Evolutionary conservation across 2,329 filamentous ascomycete genomes (phyloP).

Genomic region (Cladosporium sp.): DNA sequence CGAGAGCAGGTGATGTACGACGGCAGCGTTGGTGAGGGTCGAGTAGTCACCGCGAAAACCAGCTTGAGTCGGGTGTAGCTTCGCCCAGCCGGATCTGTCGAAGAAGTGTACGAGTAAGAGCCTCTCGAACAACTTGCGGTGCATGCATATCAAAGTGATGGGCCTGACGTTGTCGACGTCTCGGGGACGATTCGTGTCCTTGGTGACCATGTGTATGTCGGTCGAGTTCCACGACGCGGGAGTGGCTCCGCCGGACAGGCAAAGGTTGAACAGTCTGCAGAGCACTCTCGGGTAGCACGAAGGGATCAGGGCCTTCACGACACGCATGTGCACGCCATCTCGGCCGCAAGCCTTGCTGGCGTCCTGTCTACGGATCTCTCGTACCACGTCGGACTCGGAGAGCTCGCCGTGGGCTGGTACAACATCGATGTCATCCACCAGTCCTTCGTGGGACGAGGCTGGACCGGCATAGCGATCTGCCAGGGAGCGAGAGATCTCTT

Average conservation of each 20-base stretch:
- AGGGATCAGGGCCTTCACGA: background rate
- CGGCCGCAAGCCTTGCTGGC: background rate
- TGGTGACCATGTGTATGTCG: background rate
- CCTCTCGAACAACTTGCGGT: background rate
- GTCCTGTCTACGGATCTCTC: background rate
- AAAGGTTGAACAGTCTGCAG: background rate
- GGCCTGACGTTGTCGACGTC: constrained; percentile 1
- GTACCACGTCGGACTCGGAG: background rate
- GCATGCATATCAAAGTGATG: background rate
- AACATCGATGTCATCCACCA: background rate
- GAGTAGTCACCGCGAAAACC: background rate
- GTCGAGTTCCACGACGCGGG: background rate
- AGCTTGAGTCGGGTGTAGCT: background rate
- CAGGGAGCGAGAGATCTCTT: background rate
- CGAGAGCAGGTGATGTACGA: background rate
- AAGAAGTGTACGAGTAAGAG: background rate
- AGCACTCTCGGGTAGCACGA: background rate
- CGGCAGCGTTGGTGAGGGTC: background rate
- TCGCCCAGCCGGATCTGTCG: background rate
- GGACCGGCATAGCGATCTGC: background rate
- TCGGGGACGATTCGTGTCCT: background rate
- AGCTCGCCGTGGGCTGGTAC: background rate
- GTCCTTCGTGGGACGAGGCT: background rate
- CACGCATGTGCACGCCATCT: background rate
- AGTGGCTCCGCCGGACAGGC: background rate